phyloP scores from a whole-genome alignment of 2,329 filamentous ascomycete genomes.

The Aspergillus pseudotamarii region DNA sequence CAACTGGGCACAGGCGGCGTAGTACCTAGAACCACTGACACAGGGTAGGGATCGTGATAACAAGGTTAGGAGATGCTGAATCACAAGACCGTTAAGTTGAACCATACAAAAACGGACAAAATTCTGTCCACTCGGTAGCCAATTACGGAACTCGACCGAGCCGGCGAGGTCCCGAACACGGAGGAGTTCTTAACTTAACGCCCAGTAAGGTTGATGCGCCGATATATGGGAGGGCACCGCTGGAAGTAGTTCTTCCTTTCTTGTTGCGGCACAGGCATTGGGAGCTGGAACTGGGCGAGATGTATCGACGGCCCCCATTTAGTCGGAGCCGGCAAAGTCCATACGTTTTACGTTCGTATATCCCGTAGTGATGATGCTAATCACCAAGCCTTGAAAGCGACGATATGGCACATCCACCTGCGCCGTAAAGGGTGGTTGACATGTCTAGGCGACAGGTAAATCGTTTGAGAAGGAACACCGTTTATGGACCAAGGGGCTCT shows the following conservation, averaged over 20 bases:
- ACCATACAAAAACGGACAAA: not conserved
- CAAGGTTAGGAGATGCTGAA: not conserved
- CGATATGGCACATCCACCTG: not conserved
- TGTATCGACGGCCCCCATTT: not conserved
- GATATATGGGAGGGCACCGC: not conserved
- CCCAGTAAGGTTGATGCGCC: not conserved
- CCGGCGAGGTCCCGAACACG: conserved; percentile 1
- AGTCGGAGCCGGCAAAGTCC: not conserved
- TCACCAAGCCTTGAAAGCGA: not conserved
- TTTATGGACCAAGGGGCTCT: not conserved
- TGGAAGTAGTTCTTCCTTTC: not conserved
- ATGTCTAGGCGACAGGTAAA: not conserved
- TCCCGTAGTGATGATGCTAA: not conserved
- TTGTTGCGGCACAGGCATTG: not conserved
- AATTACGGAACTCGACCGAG: not conserved
- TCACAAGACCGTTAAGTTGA: conserved; percentile 1
- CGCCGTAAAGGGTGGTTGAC: not conserved
- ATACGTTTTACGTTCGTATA: not conserved
- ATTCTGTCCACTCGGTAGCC: not conserved
- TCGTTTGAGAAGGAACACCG: not conserved
- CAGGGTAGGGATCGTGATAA: not conserved
- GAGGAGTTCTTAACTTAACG: not conserved
- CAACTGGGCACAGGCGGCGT: not conserved
- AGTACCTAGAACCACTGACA: not conserved
- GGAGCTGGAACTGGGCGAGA: not conserved